phyloP scores from a whole-genome alignment of 1,284 basidiomycete genomes.

The Microbotryum saponariae region DNA sequence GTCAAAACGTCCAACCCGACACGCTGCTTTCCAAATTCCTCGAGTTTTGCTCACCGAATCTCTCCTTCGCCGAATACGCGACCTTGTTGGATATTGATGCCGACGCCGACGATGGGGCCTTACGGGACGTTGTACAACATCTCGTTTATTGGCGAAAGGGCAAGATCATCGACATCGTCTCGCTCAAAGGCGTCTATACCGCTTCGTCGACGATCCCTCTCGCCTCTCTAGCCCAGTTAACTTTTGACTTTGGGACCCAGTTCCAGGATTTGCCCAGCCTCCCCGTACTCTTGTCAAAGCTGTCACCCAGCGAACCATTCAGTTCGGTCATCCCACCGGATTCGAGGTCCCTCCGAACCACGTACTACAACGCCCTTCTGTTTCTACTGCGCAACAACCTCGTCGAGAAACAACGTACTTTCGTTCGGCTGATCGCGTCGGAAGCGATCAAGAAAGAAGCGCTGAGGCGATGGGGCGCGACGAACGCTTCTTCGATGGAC shows the following conservation, averaged over 20 bases:
- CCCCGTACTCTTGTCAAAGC: constrained; percentile 60
- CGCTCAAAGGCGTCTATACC: constrained; percentile 74
- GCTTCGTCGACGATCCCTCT: constrained; percentile 37
- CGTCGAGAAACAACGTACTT: constrained; percentile 74
- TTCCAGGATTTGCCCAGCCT: constrained; percentile 67
- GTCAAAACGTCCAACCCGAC: constrained; percentile 52
- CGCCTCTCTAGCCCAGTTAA: constrained; percentile 47
- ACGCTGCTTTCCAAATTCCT: constrained; percentile 39
- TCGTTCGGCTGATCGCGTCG: constrained; percentile 74
- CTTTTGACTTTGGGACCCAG: constrained; percentile 36
- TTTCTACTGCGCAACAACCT: constrained; percentile 88
- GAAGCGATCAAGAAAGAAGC: constrained; percentile 56
- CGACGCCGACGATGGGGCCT: constrained; percentile 10
- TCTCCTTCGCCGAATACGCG: constrained; percentile 33
- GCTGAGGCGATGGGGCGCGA: constrained; percentile 45
- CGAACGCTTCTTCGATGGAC: background rate
- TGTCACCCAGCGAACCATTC: constrained; percentile 65
- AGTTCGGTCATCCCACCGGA: constrained; percentile 51
- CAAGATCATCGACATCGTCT: constrained; percentile 77
- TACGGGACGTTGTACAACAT: constrained; percentile 35
- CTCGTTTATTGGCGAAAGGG: constrained; percentile 83
- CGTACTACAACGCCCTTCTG: constrained; percentile 74
- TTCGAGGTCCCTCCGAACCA: constrained; percentile 52
- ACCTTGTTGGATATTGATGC: constrained; percentile 33
- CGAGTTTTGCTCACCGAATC: constrained; percentile 47